These are phyloP conservation scores for Candida montana DNA, from an alignment of 805 yeast species.

Conservation along the genomic window DNA sequence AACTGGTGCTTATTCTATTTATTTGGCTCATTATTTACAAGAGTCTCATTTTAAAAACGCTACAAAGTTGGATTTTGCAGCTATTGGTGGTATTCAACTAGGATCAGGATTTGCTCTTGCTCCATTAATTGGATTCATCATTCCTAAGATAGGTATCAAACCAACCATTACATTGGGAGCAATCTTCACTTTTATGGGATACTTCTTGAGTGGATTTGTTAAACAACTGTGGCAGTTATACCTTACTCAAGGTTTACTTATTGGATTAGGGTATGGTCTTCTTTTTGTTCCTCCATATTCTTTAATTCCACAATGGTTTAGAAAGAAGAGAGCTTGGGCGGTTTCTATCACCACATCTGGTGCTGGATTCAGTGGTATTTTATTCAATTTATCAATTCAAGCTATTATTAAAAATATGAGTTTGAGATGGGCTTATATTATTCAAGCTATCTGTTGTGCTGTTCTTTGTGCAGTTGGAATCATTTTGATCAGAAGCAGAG, in stretches of 20 bases:
- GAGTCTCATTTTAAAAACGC: conserved; percentile 47
- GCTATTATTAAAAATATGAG: conserved; percentile 28
- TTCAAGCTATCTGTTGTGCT: conserved; percentile 33
- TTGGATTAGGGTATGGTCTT: conserved; percentile 49
- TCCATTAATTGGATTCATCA: conserved; percentile 39
- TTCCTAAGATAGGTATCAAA: conserved; percentile 33
- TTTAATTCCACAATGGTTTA: conserved; percentile 66
- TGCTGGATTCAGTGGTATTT: conserved; percentile 39
- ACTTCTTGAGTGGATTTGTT: conserved; percentile 55
- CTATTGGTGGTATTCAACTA: conserved; percentile 64
- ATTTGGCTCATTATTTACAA: conserved; percentile 52
- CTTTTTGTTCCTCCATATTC: conserved; percentile 54
- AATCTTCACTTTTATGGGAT: conserved; percentile 45
- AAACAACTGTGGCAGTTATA: conserved; percentile 59
- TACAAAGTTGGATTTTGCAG: conserved; percentile 52
- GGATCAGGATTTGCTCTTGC: conserved; percentile 50
- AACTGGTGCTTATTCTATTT: conserved; percentile 44
- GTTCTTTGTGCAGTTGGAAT: conserved; percentile 31
- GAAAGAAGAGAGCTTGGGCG: conserved; percentile 50
- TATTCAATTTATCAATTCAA: conserved; percentile 35
- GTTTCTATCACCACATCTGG: conserved; percentile 35
- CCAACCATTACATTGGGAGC: conserved; percentile 44
- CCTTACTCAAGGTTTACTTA: conserved; percentile 61
- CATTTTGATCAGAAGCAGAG: conserved; percentile 34
- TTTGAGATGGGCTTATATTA: conserved; percentile 32